Base-by-base conservation (phyloP, 192 early-diverging fungal species). In the Entomortierella lignicola region DNA sequence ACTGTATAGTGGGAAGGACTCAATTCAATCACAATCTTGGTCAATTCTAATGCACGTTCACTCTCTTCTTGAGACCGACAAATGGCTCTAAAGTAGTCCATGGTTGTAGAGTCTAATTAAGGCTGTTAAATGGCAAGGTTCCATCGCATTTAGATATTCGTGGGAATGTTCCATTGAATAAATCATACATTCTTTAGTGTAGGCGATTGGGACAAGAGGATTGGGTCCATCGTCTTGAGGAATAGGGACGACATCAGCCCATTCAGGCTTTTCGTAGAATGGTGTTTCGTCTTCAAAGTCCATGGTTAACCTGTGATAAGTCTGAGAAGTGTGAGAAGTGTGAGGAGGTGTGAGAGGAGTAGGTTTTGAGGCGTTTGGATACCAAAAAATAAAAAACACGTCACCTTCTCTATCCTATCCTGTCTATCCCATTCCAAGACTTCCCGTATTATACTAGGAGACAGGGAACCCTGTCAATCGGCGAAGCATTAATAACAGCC, bases 1-100 rank as follows among this genome's bases (percentile, higher is more conserved):
- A 95, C 90, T 29, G 94, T 95, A 80, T 99, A 99, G 86, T 99
- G 97, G 1, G 93, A 92, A 11, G 98, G 93, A 80, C 97, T 98
- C 55, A 90, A 66, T 25, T 89, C 73, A 55, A 99, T 91, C 53
- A 98, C 94, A 31, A 85, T 84, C 58, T 84, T 83, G 1, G 96
- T 97, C 55, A 99, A 83, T 10, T 90, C 83, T 54, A 98, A 85
- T 18, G 93, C 97, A 23, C 98, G 87, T 51, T 91, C 77, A 3
- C 90, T 92, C 37, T 85, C 73, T 82, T 99, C 98, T 52, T 91
- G 80, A n/a, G 72, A 71, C 34, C 70, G 67, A 48, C 88, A 82
- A 39, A 96, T 85, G 0, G 96, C 96, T 11, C 97, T 89, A 80
- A 98, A 93, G 77, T 93, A 95, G 80, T 88, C 88, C 93, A 98